phyloP scores from a whole-genome alignment of 495 filamentous ascomycete species.

The Diplogelasinospora grovesii region DNA sequence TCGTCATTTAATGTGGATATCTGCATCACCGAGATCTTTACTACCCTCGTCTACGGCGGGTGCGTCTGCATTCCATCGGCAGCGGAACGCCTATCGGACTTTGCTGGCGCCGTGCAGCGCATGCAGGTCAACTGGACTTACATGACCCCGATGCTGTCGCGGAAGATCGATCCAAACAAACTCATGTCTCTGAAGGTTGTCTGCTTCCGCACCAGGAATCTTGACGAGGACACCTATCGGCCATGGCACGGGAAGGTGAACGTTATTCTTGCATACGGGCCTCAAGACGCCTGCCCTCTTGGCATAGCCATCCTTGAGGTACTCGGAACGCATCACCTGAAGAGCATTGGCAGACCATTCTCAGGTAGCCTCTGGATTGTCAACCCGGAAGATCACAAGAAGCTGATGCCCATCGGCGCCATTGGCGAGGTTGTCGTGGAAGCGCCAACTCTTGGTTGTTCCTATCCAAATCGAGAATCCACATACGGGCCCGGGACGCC shows the following conservation, averaged over 20 bases:
- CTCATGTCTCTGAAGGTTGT: conserved; percentile 34
- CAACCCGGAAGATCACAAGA: conserved; percentile 41
- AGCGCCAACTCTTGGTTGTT: conserved; percentile 35
- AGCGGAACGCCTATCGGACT: conserved; percentile 29
- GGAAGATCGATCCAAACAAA: conserved; percentile 32
- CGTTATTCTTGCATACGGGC: conserved; percentile 40
- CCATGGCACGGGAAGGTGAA: conserved; percentile 39
- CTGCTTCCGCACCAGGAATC: conserved; percentile 38
- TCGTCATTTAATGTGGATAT: conserved; percentile 66
- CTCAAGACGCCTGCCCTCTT: conserved; percentile 38
- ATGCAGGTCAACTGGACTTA: conserved; percentile 45
- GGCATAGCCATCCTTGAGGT: conserved; percentile 40
- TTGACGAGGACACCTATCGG: conserved; percentile 36
- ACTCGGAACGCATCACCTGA: conserved; percentile 26
- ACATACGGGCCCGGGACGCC: conserved; percentile 20
- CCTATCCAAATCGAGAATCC: conserved; percentile 27
- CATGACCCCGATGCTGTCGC: conserved; percentile 39
- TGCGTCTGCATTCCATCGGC: conserved; percentile 45
- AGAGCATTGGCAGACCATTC: conserved; percentile 37
- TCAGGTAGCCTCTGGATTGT: conserved; percentile 40
- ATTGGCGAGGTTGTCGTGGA: conserved; percentile 43
- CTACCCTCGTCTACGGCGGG: conserved; percentile 51
- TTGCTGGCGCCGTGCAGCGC: conserved; percentile 33
- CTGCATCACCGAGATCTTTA: conserved; percentile 58
- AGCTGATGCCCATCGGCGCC: conserved; percentile 39